Evolutionary conservation across 2,329 filamentous ascomycete genomes (phyloP).

Genomic region (Neodidymelliopsis sp.): DNA sequence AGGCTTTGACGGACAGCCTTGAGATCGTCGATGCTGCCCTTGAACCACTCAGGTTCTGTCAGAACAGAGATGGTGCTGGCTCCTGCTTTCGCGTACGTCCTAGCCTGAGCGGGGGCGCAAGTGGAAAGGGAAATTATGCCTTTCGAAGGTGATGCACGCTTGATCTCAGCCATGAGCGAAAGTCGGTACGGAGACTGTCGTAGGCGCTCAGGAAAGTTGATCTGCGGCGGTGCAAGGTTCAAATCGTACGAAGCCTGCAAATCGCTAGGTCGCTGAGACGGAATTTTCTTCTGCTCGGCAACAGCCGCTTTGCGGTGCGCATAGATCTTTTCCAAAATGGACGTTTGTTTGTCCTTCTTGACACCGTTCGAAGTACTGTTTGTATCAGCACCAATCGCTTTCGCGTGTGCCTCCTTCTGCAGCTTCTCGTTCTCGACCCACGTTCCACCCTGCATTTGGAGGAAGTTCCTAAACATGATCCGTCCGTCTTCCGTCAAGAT

Average conservation of each 20-base stretch:
- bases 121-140: conserved; percentile 89
- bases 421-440: conserved; percentile 81
- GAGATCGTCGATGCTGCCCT: conserved; percentile 94
- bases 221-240: conserved; percentile 81
- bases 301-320: conserved; percentile 78
- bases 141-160: conserved; percentile 94
- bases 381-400: conserved; percentile 42
- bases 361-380: conserved; percentile 32
- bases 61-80: conserved; percentile 98
- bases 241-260: conserved; percentile 87
- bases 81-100: conserved; percentile 89
- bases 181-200: conserved; percentile 84
- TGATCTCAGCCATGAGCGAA: conserved; percentile 97
- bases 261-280: conserved; percentile 82
- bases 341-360: conserved; percentile 69
- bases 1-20: conserved; percentile 85
- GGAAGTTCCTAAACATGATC: conserved; percentile 90
- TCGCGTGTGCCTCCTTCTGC: conserved; percentile 44
- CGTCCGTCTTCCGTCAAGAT: conserved; percentile 91
- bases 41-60: conserved; percentile 99
- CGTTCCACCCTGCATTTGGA: conserved; percentile 85
- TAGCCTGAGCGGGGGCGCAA: conserved; percentile 87
- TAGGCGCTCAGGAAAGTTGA: conserved; percentile 80
- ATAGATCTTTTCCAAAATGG: conserved; percentile 92
- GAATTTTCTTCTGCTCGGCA: conserved; percentile 80